Evolutionary conservation across 1,284 basidiomycete species (phyloP).

Genomic region (Cryptococcus neoformans): DNA sequence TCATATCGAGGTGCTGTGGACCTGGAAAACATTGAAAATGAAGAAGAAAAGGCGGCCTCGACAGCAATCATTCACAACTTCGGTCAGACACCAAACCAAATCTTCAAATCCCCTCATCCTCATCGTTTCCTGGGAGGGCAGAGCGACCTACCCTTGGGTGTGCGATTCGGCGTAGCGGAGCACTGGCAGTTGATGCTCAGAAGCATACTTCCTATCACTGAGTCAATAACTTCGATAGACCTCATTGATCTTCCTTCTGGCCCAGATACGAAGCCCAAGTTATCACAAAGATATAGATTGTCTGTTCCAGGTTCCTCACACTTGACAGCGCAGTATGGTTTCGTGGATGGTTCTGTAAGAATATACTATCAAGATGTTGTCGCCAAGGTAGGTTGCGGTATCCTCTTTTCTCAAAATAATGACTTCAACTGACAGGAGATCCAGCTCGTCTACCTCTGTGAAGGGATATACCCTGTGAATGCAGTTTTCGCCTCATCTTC

Average conservation of each 20-base stretch:
- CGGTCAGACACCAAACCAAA: conserved; percentile 82
- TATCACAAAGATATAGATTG: conserved; percentile 28
- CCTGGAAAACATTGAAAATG: conserved; percentile 77
- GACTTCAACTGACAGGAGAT: conserved; percentile 7
- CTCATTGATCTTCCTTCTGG: conserved; percentile 48
- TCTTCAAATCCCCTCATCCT: conserved; percentile 84
- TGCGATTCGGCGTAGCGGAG: conserved; percentile 74
- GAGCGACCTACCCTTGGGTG: conserved; percentile 65
- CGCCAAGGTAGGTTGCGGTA: conserved; percentile 55
- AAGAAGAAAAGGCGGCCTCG: conserved; percentile 83
- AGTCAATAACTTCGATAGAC: conserved; percentile 58
- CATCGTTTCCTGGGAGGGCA: conserved; percentile 66
- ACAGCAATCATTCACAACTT: conserved; percentile 96
- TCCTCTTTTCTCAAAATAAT: background rate
- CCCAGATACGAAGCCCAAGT: conserved; percentile 25
- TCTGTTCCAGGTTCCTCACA: conserved; percentile 17
- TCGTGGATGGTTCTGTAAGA: conserved; percentile 37
- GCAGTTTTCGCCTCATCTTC: conserved; percentile 70
- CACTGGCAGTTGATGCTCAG: conserved; percentile 46
- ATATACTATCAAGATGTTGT: conserved; percentile 52
- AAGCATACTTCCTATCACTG: conserved; percentile 46
- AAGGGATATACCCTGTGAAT: conserved; percentile 67
- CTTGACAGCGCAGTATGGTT: conserved; percentile 44
- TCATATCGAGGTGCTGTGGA: conserved; percentile 94
- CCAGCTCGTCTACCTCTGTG: conserved; percentile 69